phyloP scores from a whole-genome alignment of 257 asterid species.

The Gardenia jasminoides region DNA sequence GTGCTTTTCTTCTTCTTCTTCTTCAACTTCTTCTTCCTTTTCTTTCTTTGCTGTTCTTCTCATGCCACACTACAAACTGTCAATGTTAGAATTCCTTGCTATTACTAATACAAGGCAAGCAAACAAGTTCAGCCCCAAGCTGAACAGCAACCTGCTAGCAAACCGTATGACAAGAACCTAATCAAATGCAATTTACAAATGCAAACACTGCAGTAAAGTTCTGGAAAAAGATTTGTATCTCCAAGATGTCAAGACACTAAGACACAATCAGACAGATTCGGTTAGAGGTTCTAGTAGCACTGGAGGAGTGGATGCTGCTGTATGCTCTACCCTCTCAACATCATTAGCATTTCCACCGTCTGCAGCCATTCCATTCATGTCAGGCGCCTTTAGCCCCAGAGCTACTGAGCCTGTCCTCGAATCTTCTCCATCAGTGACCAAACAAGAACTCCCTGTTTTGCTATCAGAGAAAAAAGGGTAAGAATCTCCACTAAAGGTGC shows the following conservation, averaged over 20 bases:
- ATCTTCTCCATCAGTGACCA: slow-evolving; percentile 64
- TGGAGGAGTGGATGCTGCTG: slow-evolving; percentile 26
- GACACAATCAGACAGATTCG: slow-evolving; percentile 20
- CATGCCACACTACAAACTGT: slow-evolving; percentile 3
- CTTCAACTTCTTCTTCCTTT: not conserved
- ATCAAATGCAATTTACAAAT: slow-evolving; percentile 46
- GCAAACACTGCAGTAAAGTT: slow-evolving; percentile 22
- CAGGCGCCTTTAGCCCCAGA: slow-evolving; percentile 19
- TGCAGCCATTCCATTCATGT: slow-evolving; percentile 6
- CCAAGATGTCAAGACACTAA: slow-evolving; percentile 22
- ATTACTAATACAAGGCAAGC: slow-evolving; percentile 34
- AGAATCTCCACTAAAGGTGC: slow-evolving; percentile 47
- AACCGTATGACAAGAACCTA: slow-evolving; percentile 6
- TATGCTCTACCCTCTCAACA: slow-evolving; percentile 27
- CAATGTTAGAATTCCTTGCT: slow-evolving; percentile 35
- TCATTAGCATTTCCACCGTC: slow-evolving; percentile 22
- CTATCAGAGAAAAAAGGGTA: slow-evolving; percentile 41
- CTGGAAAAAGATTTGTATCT: not conserved
- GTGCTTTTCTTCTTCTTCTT: not conserved
- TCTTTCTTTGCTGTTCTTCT: not conserved
- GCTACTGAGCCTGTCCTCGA: slow-evolving; percentile 34
- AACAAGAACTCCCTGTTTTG: slow-evolving; percentile 46
- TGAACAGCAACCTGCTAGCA: slow-evolving; percentile 48
- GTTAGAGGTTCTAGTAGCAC: slow-evolving; percentile 16
- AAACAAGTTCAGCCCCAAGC: slow-evolving; percentile 63